Evolutionary conservation across 2,329 filamentous ascomycete species (phyloP).

Genomic region (Aspergillus felis): DNA sequence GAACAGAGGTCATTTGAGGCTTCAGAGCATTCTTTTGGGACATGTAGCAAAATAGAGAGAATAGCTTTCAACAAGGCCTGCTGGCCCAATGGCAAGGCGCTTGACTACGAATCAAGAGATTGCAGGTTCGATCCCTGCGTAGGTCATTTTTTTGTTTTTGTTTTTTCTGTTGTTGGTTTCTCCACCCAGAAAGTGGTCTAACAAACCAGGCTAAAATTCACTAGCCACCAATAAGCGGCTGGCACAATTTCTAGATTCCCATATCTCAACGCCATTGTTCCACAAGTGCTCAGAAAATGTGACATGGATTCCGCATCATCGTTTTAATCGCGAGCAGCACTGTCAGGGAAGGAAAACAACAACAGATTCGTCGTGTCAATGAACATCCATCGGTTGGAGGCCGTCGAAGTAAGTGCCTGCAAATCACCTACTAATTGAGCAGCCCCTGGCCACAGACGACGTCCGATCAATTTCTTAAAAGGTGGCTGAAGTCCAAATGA

Average conservation of each 20-base stretch:
- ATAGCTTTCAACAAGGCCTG: background rate
- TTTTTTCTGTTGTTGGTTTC: too few species aligned
- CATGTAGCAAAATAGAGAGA: too few species aligned
- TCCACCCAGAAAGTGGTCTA: too few species aligned
- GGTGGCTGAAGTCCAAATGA: background rate
- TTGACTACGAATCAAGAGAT: slow-evolving; percentile 53
- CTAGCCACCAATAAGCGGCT: background rate
- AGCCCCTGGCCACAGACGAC: background rate
- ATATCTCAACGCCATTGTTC: background rate
- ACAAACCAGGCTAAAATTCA: too few species aligned
- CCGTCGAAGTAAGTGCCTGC: background rate
- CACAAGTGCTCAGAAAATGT: background rate
- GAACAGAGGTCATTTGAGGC: background rate
- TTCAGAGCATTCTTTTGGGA: too few species aligned
- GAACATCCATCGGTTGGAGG: background rate
- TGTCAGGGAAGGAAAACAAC: background rate
- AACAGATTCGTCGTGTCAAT: background rate
- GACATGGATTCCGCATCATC: background rate
- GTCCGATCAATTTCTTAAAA: background rate
- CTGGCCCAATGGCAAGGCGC: slow-evolving; percentile 48
- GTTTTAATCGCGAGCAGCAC: background rate
- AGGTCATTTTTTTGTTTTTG: slow-evolving; percentile 30
- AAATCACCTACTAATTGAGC: background rate
- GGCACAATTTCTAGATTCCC: background rate
- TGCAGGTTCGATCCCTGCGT: slow-evolving; percentile 46